Evolutionary conservation across 2,329 filamentous ascomycete genomes (phyloP).

Genomic region (Sporothrix pallida): DNA sequence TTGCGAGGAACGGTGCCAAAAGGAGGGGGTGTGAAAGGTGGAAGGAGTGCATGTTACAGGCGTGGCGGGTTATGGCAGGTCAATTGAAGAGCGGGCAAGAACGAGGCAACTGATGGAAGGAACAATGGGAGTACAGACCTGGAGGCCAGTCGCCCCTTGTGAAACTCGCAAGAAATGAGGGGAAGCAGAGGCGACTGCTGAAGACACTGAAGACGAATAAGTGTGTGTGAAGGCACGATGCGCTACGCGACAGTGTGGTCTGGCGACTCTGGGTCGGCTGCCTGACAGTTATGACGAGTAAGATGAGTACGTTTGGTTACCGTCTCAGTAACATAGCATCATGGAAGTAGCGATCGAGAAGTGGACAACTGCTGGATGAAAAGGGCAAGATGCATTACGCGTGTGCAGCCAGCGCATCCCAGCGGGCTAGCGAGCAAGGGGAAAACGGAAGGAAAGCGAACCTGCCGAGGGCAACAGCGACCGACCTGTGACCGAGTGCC

Average conservation of each 20-base stretch:
- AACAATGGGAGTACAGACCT: conserved; percentile 15
- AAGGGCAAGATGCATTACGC: conserved; percentile 15
- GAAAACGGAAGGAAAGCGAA: neutral
- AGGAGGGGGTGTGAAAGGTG: no score
- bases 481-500: neutral
- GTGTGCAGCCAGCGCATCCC: conserved; percentile 2
- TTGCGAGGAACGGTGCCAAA: neutral
- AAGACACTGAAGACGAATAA: neutral
- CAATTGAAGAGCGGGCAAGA: conserved; percentile 1
- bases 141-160: conserved; percentile 5
- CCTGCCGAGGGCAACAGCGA: conserved; percentile 4
- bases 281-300: conserved; percentile 7
- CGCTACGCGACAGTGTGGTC: neutral
- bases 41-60: neutral
- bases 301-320: neutral
- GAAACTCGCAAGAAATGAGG: conserved; percentile 13
- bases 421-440: conserved; percentile 5
- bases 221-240: neutral
- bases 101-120: neutral
- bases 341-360: neutral
- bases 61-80: neutral
- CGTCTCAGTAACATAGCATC: conserved; percentile 11
- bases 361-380: conserved; percentile 8
- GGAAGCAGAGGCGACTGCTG: neutral
- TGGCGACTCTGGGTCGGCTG: conserved; percentile 5